These are phyloP conservation scores for Pseudoperonospora humuli DNA, from an alignment of 352 stramenopile species.

Conservation along the genomic window DNA sequence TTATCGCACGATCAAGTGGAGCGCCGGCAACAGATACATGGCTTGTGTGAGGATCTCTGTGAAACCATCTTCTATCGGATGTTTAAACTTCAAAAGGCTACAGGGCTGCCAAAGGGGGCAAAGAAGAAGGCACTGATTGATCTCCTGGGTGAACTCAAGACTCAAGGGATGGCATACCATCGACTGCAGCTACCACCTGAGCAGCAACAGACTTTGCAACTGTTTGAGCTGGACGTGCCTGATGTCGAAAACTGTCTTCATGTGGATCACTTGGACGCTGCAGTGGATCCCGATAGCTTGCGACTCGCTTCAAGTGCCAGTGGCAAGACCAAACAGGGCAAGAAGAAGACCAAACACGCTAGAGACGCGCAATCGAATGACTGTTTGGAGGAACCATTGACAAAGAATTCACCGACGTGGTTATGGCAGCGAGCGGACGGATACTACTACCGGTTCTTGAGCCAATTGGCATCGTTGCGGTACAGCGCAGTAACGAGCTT, in stretches of 20 bases:
- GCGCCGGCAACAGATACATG: constrained; percentile 56
- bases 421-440: constrained; percentile 78
- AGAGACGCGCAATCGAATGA: constrained; percentile 6
- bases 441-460: constrained; percentile 87
- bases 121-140: constrained; percentile 98
- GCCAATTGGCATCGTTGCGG: constrained; percentile 67
- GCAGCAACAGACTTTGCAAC: constrained; percentile 70
- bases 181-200: constrained; percentile 63
- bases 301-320: not conserved
- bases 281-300: constrained; percentile 25
- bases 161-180: constrained; percentile 75
- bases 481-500: constrained; percentile 77
- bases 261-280: constrained; percentile 48
- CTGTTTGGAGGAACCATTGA: constrained; percentile 4
- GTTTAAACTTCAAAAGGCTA: constrained; percentile 59
- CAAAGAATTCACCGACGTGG: constrained; percentile 66
- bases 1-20: constrained; percentile 49
- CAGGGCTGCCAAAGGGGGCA: constrained; percentile 88
- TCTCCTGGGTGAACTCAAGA: constrained; percentile 86
- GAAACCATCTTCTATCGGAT: constrained; percentile 95
- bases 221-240: constrained; percentile 79
- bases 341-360: constrained; percentile 17
- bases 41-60: constrained; percentile 85
- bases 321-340: constrained; percentile 24
- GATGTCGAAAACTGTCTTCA: constrained; percentile 78